Conservation (phyloP, 2,329 filamentous ascomycete species). For the Botrytis squamosa region DNA sequence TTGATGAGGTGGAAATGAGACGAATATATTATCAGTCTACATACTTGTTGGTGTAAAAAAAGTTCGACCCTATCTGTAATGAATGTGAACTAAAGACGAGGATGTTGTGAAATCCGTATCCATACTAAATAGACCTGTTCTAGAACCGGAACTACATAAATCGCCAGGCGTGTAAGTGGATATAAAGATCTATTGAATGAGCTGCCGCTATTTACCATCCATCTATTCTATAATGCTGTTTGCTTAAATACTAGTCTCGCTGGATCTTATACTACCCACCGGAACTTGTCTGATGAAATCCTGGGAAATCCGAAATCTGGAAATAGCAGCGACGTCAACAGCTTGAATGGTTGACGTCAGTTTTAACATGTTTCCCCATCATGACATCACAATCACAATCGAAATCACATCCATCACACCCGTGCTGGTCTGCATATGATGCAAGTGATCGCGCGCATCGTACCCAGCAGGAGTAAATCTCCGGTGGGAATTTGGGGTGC, state of each 20-base stretch:
- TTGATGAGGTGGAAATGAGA: neutral
- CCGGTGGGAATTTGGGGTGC: slow-evolving; percentile 2
- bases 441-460: neutral
- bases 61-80: neutral
- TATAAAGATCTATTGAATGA: neutral
- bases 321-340: neutral
- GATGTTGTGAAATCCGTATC: neutral
- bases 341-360: neutral
- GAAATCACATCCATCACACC: neutral
- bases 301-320: neutral
- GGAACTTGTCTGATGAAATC: neutral
- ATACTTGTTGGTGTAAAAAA: neutral
- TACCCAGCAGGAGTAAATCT: neutral
- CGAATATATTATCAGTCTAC: neutral
- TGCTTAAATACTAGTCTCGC: neutral
- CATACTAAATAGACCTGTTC: neutral
- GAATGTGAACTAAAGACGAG: neutral
- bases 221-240: neutral
- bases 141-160: neutral
- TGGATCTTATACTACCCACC: neutral
- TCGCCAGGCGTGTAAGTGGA: neutral
- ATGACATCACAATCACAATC: slow-evolving; percentile 8
- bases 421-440: neutral
- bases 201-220: neutral
- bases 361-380: slow-evolving; percentile 6